Evolutionary conservation across 805 yeast genomes (phyloP).

Genomic region (Metschnikowia lachancei): DNA sequence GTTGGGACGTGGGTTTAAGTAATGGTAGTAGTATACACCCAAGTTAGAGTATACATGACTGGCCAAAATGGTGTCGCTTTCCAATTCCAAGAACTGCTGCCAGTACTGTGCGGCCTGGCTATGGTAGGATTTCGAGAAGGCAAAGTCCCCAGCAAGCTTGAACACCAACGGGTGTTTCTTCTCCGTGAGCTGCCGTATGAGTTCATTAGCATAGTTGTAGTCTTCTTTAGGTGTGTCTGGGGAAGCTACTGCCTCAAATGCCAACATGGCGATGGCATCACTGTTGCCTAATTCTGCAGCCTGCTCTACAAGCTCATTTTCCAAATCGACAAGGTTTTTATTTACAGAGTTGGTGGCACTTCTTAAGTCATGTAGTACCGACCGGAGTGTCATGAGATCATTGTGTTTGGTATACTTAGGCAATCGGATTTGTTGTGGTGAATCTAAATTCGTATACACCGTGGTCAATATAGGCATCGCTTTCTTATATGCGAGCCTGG

Average conservation of each 20-base stretch:
- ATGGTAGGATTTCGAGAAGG: slow-evolving; percentile 47
- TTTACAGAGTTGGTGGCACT: slow-evolving; percentile 58
- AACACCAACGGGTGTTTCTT: slow-evolving; percentile 69
- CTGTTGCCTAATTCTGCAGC: slow-evolving; percentile 83
- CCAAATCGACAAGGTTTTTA: slow-evolving; percentile 55
- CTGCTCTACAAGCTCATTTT: slow-evolving; percentile 69
- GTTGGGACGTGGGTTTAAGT: slow-evolving; percentile 41
- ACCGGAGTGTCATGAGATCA: slow-evolving; percentile 68
- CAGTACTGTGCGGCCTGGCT: slow-evolving; percentile 61
- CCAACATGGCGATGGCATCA: slow-evolving; percentile 73
- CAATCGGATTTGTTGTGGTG: slow-evolving; percentile 34
- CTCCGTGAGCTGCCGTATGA: slow-evolving; percentile 56
- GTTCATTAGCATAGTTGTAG: slow-evolving; percentile 55
- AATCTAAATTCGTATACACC: slow-evolving; percentile 48
- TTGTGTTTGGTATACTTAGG: slow-evolving; percentile 51
- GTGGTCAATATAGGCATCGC: slow-evolving; percentile 52
- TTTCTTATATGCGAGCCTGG: slow-evolving; percentile 52
- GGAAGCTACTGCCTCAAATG: slow-evolving; percentile 57
- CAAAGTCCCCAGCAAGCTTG: slow-evolving; percentile 77
- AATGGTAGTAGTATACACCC: slow-evolving; percentile 58
- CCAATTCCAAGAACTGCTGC: slow-evolving; percentile 53
- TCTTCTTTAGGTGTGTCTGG: slow-evolving; percentile 46
- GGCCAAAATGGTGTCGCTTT: slow-evolving; percentile 55
- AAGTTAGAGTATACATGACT: slow-evolving; percentile 70
- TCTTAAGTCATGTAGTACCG: slow-evolving; percentile 61